Percentiles rank a stretch among this genome's conserved stretches.
phyloP scores from a whole-genome alignment of 768 basidiomycete genomes.

The Coprinopsis cinerea region DNA sequence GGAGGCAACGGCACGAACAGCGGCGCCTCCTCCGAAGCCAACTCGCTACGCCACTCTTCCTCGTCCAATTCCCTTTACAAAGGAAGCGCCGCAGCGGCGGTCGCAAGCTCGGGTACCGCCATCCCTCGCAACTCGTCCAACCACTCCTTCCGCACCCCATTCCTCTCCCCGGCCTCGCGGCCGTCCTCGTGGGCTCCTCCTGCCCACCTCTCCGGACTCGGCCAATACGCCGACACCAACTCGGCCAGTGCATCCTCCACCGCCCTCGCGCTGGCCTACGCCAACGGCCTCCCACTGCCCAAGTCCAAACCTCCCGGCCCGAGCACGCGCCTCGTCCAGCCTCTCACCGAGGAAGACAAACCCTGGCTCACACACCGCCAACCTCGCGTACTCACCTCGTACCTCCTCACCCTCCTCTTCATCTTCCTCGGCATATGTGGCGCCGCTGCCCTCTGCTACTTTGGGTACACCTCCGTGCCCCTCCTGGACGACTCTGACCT shows the following conservation, averaged over 20 bases:
- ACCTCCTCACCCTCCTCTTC: conserved; percentile 46
- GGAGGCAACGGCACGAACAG: conserved; percentile 8
- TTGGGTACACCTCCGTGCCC: conserved; percentile 41
- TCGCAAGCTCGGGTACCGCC: too few species aligned
- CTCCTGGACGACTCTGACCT: conserved; percentile 35
- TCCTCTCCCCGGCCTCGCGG: conserved; percentile 66
- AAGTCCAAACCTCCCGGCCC: conserved; percentile 34
- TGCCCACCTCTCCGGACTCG: conserved; percentile 25
- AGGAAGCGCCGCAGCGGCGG: conserved; percentile 33
- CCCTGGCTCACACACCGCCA: conserved; percentile 51
- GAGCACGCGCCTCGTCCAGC: conserved; percentile 45
- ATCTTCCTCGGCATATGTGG: conserved; percentile 49
- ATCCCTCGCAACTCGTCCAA: conserved; percentile 38
- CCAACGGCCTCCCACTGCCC: conserved; percentile 10
- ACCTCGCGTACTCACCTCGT: conserved; percentile 26
- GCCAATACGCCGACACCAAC: conserved; percentile 11
- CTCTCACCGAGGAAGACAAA: conserved; percentile 48
- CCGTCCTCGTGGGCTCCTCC: conserved; percentile 64
- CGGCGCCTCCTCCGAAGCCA: conserved; percentile 9
- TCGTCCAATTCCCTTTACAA: conserved; percentile 36
- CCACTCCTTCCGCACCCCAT: conserved; percentile 59
- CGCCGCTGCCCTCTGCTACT: conserved; percentile 48
- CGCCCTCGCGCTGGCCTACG: conserved; percentile 17
- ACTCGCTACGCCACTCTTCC: conserved; percentile 19
- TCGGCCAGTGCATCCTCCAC: conserved; percentile 22